Evolutionary conservation across 2,329 filamentous ascomycete species (phyloP).

Genomic region (Aspergillus quadricinctus): DNA sequence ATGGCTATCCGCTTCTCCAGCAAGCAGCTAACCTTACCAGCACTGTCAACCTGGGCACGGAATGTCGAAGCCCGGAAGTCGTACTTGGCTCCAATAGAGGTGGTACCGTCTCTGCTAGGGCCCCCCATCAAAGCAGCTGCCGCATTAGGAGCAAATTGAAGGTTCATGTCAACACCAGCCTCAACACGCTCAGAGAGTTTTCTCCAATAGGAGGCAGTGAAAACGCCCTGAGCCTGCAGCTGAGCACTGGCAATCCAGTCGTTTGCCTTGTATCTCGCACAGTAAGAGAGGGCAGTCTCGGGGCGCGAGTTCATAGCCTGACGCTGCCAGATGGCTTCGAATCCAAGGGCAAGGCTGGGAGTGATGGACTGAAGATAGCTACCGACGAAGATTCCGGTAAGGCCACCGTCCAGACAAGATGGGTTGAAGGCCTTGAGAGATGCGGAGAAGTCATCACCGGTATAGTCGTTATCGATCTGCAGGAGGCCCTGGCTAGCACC

Average conservation of each 20-base stretch:
- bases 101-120: constrained; percentile 78
- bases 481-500: constrained; percentile 78
- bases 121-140: constrained; percentile 70
- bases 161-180: constrained; percentile 89
- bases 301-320: constrained; percentile 77
- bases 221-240: constrained; percentile 78
- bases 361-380: constrained; percentile 95
- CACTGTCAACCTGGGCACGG: constrained; percentile 91
- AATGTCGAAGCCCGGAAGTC: constrained; percentile 95
- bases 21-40: constrained; percentile 87
- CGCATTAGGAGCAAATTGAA: constrained; percentile 68
- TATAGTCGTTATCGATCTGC: constrained; percentile 94
- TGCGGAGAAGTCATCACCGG: constrained; percentile 85
- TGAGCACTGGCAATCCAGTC: constrained; percentile 94
- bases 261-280: constrained; percentile 79
- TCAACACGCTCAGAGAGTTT: constrained; percentile 91
- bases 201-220: constrained; percentile 93
- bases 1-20: constrained; percentile 94
- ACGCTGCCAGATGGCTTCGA: constrained; percentile 93
- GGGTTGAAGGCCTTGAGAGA: constrained; percentile 93
- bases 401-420: constrained; percentile 82
- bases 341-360: constrained; percentile 75
- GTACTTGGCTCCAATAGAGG: constrained; percentile 93
- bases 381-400: constrained; percentile 93
- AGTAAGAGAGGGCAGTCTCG: constrained; percentile 88